Evolutionary conservation across 257 asterid species (phyloP).

Genomic region (Capsicum pubescens): DNA sequence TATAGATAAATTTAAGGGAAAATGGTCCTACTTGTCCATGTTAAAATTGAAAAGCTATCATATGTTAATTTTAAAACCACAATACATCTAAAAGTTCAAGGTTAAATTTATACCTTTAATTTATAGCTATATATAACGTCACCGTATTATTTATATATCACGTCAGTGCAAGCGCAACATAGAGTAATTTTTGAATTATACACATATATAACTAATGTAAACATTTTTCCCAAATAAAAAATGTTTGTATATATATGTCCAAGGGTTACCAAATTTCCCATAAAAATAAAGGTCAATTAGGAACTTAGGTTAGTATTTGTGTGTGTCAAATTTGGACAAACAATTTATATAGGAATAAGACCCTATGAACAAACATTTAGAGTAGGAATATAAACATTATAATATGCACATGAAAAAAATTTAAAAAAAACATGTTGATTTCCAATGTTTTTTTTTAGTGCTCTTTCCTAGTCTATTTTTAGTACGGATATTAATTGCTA

Average conservation of each 20-base stretch:
- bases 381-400: slow-evolving; percentile 20
- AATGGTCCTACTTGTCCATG: too few relatives aligned
- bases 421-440: neutral
- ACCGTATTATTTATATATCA: neutral
- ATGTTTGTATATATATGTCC: neutral
- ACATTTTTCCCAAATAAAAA: neutral
- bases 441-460: slow-evolving; percentile 24
- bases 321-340: slow-evolving; percentile 20
- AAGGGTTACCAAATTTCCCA: neutral
- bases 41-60: too few relatives aligned
- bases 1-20: too few relatives aligned
- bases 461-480: slow-evolving; percentile 29
- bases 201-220: neutral
- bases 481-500: slow-evolving; percentile 23
- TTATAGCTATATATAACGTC: too few relatives aligned
- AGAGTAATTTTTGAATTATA: too few relatives aligned
- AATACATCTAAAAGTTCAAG: too few relatives aligned
- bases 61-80: too few relatives aligned
- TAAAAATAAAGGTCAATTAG: neutral
- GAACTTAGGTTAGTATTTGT: neutral
- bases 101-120: too few relatives aligned
- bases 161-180: neutral
- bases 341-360: slow-evolving; percentile 19
- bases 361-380: slow-evolving; percentile 15
- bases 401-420: neutral